Percentiles rank a stretch among this genome's conserved stretches.
These are phyloP conservation scores for Coleophoma cylindrospora DNA, from an alignment of 2,329 filamentous ascomycete genomes.

Conservation along the genomic window DNA sequence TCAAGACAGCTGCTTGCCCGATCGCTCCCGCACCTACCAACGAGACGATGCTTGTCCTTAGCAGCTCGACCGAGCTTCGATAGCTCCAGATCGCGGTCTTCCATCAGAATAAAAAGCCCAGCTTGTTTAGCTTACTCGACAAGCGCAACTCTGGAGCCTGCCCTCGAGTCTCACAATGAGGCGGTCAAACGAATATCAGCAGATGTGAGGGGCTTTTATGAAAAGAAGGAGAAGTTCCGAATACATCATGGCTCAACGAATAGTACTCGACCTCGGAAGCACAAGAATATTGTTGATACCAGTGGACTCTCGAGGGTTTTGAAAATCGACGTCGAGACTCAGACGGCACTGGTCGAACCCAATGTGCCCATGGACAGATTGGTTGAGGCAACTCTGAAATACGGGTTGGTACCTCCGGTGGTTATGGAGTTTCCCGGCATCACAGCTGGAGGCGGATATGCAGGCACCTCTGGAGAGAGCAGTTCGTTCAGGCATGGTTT, in stretches of 20 bases:
- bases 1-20: too few species aligned
- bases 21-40: too few species aligned
- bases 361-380: slow-evolving; percentile 63
- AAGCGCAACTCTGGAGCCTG: too few species aligned
- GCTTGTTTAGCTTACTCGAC: too few species aligned
- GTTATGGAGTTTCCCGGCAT: slow-evolving; percentile 68
- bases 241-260: slow-evolving; percentile 50
- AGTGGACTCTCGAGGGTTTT: slow-evolving; percentile 37
- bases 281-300: slow-evolving; percentile 30
- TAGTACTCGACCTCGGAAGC: slow-evolving; percentile 33
- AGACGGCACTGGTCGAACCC: slow-evolving; percentile 50
- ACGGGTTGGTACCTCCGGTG: slow-evolving; percentile 52
- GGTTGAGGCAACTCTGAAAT: slow-evolving; percentile 45
- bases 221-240: slow-evolving; percentile 39
- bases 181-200: slow-evolving; percentile 38
- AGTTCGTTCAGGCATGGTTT: slow-evolving; percentile 58
- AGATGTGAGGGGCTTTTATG: slow-evolving; percentile 37
- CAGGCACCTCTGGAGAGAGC: slow-evolving; percentile 60
- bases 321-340: slow-evolving; percentile 29
- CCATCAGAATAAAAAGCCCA: too few species aligned
- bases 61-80: too few species aligned
- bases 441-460: slow-evolving; percentile 59
- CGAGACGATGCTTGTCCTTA: too few species aligned
- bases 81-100: too few species aligned
- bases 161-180: slow-evolving; percentile 25